Base-by-base conservation (phyloP, 768 basidiomycete genomes). In the Lactarius indigo region DNA sequence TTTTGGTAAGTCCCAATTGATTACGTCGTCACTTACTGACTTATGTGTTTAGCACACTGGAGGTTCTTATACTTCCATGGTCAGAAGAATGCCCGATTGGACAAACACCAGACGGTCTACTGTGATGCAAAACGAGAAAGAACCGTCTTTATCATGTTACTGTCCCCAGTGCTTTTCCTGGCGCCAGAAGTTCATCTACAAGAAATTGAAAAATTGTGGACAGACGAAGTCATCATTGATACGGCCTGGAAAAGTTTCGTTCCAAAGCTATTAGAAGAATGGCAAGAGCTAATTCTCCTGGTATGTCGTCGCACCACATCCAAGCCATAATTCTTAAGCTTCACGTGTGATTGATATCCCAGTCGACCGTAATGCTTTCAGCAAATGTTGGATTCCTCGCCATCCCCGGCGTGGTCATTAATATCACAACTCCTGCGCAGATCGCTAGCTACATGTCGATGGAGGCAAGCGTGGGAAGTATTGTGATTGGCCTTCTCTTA, bases 361-460 rank as follows among this genome's bases (percentile, higher is more conserved):
- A 76, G 75, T 70, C 74, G 0, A 78, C 75, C 10, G 76, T 77
- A 18, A 66, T 78, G 69, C 69, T 78, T 5, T 73, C 71, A 23
- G 76, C 76, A 9, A 73, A 76, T 59, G 73, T 78, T 10, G 72
- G 74, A 18, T 76, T 77, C 59, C 70, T 78, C n/a, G 74, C 76
- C 12, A 75, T 78, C 17, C 77, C 74, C 7, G 71, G 70, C 35
- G 72, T 76, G 17, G 23, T 59, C 26, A n/a, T 47, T 15, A 59
- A 12, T 15, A 56, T 47, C 9, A n/a, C 44, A 47, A 9, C 44
- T n/a, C 44, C 44, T 15, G 44, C 44, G 20, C 44, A 47, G 70
- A 79, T 84, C 15, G 74, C 79, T 7, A 83, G 83, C 72, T 85
- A 83, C 62, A 60, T 82, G 13, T 85, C 85, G 0, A 78, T 82